phyloP scores from a whole-genome alignment of 2,329 filamentous ascomycete genomes.

The Cadophora sp. region DNA sequence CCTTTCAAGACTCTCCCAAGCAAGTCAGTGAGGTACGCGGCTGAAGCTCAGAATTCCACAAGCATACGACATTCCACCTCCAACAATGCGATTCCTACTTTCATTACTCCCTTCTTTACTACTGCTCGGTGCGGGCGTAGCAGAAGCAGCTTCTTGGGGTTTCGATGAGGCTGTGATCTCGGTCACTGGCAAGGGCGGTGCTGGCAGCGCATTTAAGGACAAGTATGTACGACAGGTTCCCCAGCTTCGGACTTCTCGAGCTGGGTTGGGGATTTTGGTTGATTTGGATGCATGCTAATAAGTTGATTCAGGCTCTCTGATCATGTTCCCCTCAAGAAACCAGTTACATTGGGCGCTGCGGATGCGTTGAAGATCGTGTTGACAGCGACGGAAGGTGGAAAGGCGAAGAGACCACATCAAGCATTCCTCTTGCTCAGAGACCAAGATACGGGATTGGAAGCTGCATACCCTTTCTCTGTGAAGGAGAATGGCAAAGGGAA shows the following conservation, averaged over 20 bases:
- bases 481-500: conserved; percentile 89
- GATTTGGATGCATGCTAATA: conserved; percentile 24
- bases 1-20: conserved; percentile 18
- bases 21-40: conserved; percentile 23
- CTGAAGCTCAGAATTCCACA: conserved; percentile 22
- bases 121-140: conserved; percentile 49
- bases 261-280: neutral
- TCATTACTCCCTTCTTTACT: conserved; percentile 51
- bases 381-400: conserved; percentile 80
- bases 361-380: conserved; percentile 84
- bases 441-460: conserved; percentile 76
- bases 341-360: conserved; percentile 67
- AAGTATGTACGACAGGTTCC: conserved; percentile 61
- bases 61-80: conserved; percentile 18
- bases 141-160: conserved; percentile 64
- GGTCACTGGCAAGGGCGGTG: conserved; percentile 65
- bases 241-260: neutral
- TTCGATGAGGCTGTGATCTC: conserved; percentile 77
- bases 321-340: conserved; percentile 56
- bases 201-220: conserved; percentile 58
- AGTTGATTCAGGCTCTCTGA: conserved; percentile 38
- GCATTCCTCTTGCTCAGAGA: conserved; percentile 88
- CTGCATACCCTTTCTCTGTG: conserved; percentile 81
- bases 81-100: conserved; percentile 49
- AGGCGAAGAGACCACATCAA: conserved; percentile 87